Evolutionary conservation across 1,139 yeast genomes (phyloP).

Genomic region (Candida glucosophila): DNA sequence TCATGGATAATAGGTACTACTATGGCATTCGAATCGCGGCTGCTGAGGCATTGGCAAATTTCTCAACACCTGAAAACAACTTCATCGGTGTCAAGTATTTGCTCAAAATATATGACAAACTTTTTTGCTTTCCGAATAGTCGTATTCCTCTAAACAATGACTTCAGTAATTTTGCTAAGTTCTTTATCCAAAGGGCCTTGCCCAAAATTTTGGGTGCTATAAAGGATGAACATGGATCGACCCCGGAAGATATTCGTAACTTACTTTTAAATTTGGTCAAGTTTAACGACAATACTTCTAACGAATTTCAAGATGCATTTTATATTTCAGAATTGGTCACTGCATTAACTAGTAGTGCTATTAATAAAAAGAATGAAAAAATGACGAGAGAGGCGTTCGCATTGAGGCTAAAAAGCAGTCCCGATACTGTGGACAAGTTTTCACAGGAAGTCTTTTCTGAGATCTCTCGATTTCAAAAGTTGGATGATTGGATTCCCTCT

Average conservation of each 20-base stretch:
- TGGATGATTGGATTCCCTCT: conserved; percentile 86
- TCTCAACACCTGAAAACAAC: conserved; percentile 52
- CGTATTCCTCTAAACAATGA: conserved; percentile 72
- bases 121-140: conserved; percentile 66
- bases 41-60: conserved; percentile 63
- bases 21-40: conserved; percentile 89
- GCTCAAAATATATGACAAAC: conserved; percentile 54
- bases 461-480: conserved; percentile 62
- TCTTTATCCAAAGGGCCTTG: conserved; percentile 64
- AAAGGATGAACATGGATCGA: conserved; percentile 54
- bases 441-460: conserved; percentile 28
- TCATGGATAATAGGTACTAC: conserved; percentile 78
- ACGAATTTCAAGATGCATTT: conserved; percentile 65
- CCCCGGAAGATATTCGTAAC: conserved; percentile 55
- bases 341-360: conserved; percentile 38
- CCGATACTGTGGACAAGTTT: conserved; percentile 13
- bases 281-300: conserved; percentile 80
- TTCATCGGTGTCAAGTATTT: conserved; percentile 71
- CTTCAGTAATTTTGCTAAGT: conserved; percentile 58
- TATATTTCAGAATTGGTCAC: conserved; percentile 55
- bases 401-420: conserved; percentile 10
- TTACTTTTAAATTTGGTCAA: conserved; percentile 66
- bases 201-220: conserved; percentile 55
- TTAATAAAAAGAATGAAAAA: conserved; percentile 10
- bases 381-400: not conserved